Percentiles rank a stretch among this genome's conserved stretches.
These are phyloP conservation scores for Cardamine chenopodiifolia DNA, from an alignment of 345 rosid genomes.

Conservation along the genomic window DNA sequence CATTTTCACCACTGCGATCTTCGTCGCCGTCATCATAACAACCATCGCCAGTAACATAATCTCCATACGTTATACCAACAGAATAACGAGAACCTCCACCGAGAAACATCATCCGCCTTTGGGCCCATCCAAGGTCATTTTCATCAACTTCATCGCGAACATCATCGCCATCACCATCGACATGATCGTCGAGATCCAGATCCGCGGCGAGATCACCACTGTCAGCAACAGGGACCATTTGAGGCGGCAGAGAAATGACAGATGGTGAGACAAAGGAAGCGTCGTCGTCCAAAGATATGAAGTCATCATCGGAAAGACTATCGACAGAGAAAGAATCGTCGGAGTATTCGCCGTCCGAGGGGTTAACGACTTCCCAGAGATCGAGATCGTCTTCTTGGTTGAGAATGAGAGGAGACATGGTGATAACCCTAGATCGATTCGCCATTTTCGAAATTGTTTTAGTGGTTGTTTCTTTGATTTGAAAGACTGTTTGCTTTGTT, in stretches of 20 bases:
- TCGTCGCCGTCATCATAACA: slow-evolving; percentile 30
- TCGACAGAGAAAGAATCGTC: slow-evolving; percentile 48
- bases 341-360: slow-evolving; percentile 45
- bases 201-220: slow-evolving; percentile 18
- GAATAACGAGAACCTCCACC: slow-evolving; percentile 7
- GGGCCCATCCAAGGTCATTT: slow-evolving; percentile 7
- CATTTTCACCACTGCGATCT: slow-evolving; percentile 39
- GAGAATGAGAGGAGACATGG: slow-evolving; percentile 40
- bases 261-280: slow-evolving; percentile 6
- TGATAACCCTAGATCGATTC: slow-evolving; percentile 29
- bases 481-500: slow-evolving; percentile 18
- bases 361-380: slow-evolving; percentile 52
- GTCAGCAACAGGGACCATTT: not conserved
- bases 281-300: slow-evolving; percentile 39
- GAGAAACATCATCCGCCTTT: not conserved
- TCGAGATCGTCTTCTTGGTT: slow-evolving; percentile 29
- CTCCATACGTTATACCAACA: slow-evolving; percentile 2
- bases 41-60: not conserved
- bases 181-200: slow-evolving; percentile 13
- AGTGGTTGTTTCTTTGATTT: not conserved
- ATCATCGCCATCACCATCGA: not conserved
- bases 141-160: slow-evolving; percentile 19
- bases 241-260: slow-evolving; percentile 10
- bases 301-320: slow-evolving; percentile 42
- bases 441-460: slow-evolving; percentile 26